Evolutionary conservation across 768 basidiomycete genomes (phyloP).

Genomic region (Russula earlei): DNA sequence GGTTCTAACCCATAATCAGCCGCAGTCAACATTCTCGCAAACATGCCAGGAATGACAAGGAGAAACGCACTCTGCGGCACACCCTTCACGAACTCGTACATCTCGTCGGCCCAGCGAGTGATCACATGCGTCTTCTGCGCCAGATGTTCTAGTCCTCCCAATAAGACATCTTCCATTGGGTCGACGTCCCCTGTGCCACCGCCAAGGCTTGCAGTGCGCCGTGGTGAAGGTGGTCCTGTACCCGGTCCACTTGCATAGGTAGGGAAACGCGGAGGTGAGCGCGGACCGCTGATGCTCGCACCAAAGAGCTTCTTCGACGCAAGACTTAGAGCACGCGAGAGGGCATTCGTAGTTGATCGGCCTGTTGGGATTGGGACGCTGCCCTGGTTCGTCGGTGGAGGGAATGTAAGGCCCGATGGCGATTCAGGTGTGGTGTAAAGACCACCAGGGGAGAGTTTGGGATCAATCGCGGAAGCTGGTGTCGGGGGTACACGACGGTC

Average conservation of each 20-base stretch:
- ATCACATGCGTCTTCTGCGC: slow-evolving; percentile 95
- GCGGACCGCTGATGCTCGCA: slow-evolving; percentile 32
- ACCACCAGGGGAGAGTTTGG: slow-evolving; percentile 29
- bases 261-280: slow-evolving; percentile 27
- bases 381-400: slow-evolving; percentile 46
- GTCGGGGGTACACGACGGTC: slow-evolving; percentile 38
- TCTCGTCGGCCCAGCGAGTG: slow-evolving; percentile 90
- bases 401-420: slow-evolving; percentile 40
- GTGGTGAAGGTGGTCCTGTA: slow-evolving; percentile 22
- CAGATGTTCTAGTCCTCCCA: slow-evolving; percentile 74
- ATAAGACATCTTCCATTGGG: slow-evolving; percentile 73
- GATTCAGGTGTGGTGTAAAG: slow-evolving; percentile 21
- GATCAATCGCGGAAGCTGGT: slow-evolving; percentile 43
- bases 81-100: slow-evolving; percentile 82
- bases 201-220: slow-evolving; percentile 29
- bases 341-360: slow-evolving; percentile 59
- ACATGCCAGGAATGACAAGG: not conserved
- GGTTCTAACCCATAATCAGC: slow-evolving; percentile 44
- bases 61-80: slow-evolving; percentile 64
- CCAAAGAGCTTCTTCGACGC: slow-evolving; percentile 81
- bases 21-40: slow-evolving; percentile 9
- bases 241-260: slow-evolving; percentile 23
- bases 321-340: slow-evolving; percentile 69
- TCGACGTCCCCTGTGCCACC: slow-evolving; percentile 30
- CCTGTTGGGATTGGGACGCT: slow-evolving; percentile 55